A percentile compares a stretch with the other conserved stretches of the same genome.
Evolutionary conservation across 73 alveolate genomes (phyloP).

Genomic region (Effrenium voratum): DNA sequence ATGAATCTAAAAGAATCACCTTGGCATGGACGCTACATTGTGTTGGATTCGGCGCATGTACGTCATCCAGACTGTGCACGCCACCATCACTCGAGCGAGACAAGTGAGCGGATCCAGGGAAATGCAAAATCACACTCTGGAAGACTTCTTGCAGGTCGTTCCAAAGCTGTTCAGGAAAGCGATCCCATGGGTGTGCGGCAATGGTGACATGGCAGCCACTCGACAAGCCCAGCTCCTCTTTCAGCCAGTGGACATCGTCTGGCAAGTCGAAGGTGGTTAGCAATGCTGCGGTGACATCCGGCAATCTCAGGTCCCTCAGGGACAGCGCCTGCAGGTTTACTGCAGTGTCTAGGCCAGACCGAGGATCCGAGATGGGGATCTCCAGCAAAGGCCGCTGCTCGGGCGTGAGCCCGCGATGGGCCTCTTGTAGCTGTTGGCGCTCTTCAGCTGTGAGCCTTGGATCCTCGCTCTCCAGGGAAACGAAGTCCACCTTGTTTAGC

Average conservation of each 20-base stretch:
- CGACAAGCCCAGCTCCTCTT: neutral
- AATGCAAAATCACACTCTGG: neutral
- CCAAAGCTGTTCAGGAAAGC: slow-evolving; percentile 15
- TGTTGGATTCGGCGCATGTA: too few species aligned
- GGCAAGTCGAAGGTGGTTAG: slow-evolving; percentile 81
- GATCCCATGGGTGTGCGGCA: slow-evolving; percentile 70
- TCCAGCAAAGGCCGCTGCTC: neutral
- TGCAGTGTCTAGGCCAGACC: neutral
- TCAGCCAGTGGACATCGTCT: slow-evolving; percentile 42
- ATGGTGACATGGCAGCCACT: neutral
- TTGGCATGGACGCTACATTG: slow-evolving; percentile 96
- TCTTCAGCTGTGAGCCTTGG: neutral
- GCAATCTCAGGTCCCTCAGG: neutral
- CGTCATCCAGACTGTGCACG: neutral
- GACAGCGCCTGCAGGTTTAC: neutral
- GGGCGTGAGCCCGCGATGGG: neutral
- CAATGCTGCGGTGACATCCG: neutral
- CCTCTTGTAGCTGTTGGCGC: neutral
- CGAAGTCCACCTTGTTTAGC: neutral
- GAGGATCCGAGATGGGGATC: slow-evolving; percentile 26
- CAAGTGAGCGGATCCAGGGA: slow-evolving; percentile 28
- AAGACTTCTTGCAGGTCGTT: neutral
- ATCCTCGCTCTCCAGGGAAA: neutral
- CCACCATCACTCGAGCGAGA: slow-evolving; percentile 8
- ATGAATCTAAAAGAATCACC: slow-evolving; percentile 97